These are phyloP conservation scores for Rhodotorula diobovata DNA, from an alignment of 768 basidiomycete genomes.

Conservation along the genomic window DNA sequence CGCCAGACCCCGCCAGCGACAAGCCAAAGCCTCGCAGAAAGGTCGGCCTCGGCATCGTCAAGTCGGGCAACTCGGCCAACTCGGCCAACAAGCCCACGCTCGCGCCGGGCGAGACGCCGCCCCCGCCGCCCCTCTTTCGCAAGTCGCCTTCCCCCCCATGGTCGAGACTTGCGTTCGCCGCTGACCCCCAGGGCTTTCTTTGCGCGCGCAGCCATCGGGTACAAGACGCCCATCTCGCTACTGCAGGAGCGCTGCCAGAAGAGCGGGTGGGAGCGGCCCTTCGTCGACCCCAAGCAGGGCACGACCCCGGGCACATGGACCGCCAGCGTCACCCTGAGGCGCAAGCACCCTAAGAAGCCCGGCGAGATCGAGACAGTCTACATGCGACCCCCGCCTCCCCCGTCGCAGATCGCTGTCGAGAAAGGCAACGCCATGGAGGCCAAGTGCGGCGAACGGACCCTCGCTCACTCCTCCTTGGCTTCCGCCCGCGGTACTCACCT, in stretches of 20 bases:
- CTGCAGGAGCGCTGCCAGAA: conserved; percentile 88
- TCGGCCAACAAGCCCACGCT: conserved; percentile 11
- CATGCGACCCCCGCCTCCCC: conserved; percentile 65
- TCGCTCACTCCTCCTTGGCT: too few species aligned
- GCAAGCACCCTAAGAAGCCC: conserved; percentile 62
- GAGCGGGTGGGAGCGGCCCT: conserved; percentile 78
- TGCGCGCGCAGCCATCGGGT: conserved; percentile 52
- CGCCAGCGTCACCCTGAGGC: conserved; percentile 65
- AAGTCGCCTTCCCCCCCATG: neutral
- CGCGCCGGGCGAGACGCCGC: conserved; percentile 25
- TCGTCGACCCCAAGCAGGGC: conserved; percentile 63
- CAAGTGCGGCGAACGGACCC: too few species aligned
- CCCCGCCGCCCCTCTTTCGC: conserved; percentile 36
- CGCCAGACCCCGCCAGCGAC: neutral
- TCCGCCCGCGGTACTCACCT: neutral
- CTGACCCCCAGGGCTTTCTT: neutral
- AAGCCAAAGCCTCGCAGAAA: conserved; percentile 12
- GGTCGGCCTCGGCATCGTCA: conserved; percentile 28
- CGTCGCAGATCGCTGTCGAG: conserved; percentile 47
- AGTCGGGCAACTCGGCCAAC: conserved; percentile 18
- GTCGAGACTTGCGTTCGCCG: too few species aligned
- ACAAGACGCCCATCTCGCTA: conserved; percentile 73
- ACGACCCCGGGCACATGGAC: conserved; percentile 53
- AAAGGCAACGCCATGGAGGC: conserved; percentile 71
- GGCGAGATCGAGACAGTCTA: conserved; percentile 61